Percentiles rank a stretch among this genome's conserved stretches.
Evolutionary conservation across 2,329 filamentous ascomycete species (phyloP).

Genomic region (Teratosphaeria viscida): DNA sequence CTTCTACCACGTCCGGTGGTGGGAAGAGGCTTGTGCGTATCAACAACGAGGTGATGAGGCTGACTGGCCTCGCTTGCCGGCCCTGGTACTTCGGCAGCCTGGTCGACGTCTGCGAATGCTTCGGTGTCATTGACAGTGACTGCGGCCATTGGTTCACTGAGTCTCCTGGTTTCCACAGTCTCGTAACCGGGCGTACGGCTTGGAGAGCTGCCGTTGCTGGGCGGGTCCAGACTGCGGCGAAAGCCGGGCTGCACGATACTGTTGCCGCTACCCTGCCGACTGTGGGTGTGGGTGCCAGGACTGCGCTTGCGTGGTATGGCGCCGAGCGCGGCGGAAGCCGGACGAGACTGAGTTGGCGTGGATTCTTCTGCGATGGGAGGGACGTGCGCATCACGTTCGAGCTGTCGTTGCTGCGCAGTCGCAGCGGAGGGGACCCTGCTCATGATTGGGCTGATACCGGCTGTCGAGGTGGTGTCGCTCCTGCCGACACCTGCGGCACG

Average conservation of each 20-base stretch:
- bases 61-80: constrained; percentile 7
- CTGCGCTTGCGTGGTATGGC: constrained; percentile 27
- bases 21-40: constrained; percentile 6
- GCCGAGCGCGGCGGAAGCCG: constrained; percentile 19
- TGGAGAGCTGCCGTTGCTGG: constrained; percentile 49
- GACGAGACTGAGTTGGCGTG: constrained; percentile 23
- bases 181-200: constrained; percentile 48
- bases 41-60: neutral
- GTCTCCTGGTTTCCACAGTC: constrained; percentile 17
- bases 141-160: constrained; percentile 19
- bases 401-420: constrained; percentile 23
- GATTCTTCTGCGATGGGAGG: constrained; percentile 48
- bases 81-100: constrained; percentile 15
- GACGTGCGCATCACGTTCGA: constrained; percentile 33
- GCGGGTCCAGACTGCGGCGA: constrained; percentile 48
- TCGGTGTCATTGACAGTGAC: constrained; percentile 5
- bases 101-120: constrained; percentile 13
- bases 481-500: constrained; percentile 22
- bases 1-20: constrained; percentile 16
- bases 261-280: constrained; percentile 29
- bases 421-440: constrained; percentile 41
- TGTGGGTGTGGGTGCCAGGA: constrained; percentile 28
- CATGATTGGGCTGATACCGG: constrained; percentile 57
- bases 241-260: constrained; percentile 42
- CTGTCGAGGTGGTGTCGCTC: constrained; percentile 53